Percentiles rank a stretch among this genome's conserved stretches.
Evolutionary conservation across 345 rosid genomes (phyloP).

Genomic region (Litchi chinensis): DNA sequence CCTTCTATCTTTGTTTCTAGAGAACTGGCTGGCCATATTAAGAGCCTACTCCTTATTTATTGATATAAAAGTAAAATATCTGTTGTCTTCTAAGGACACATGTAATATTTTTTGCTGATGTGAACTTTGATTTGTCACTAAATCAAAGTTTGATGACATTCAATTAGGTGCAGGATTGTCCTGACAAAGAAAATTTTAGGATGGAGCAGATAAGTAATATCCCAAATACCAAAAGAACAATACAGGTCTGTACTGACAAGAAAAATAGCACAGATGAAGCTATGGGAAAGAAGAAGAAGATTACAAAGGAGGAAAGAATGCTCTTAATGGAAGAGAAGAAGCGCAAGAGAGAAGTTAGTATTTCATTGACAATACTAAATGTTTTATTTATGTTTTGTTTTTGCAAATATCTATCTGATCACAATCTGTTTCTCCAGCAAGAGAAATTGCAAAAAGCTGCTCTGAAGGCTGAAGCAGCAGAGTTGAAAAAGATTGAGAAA

Average conservation of each 20-base stretch:
- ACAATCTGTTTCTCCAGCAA: conserved; percentile 52
- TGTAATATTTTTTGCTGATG: too few relatives aligned
- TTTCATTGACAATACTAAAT: neutral
- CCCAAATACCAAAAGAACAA: conserved; percentile 29
- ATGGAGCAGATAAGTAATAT: conserved; percentile 37
- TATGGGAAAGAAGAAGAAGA: conserved; percentile 46
- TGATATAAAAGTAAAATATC: neutral
- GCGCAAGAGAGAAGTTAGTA: conserved; percentile 68
- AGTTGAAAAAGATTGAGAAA: conserved; percentile 67
- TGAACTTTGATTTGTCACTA: too few relatives aligned
- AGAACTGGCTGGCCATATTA: neutral
- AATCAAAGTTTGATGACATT: conserved; percentile 5
- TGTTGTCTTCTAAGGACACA: too few relatives aligned
- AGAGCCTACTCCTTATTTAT: neutral
- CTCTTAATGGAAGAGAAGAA: conserved; percentile 71
- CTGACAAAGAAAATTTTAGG: conserved; percentile 55
- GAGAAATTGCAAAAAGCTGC: conserved; percentile 79
- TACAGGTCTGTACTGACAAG: conserved; percentile 29
- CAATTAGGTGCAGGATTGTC: conserved; percentile 53
- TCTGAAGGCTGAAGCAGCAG: conserved; percentile 83
- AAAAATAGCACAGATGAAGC: conserved; percentile 36
- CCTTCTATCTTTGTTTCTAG: neutral
- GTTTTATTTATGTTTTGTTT: conserved; percentile 9
- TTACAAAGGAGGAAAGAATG: conserved; percentile 55
- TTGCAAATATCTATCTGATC: conserved; percentile 13